Evolutionary conservation across 2,329 filamentous ascomycete genomes (phyloP), one percentile per base, ranked within the genome.

Genomic region (Venturia carpophila): DNA sequence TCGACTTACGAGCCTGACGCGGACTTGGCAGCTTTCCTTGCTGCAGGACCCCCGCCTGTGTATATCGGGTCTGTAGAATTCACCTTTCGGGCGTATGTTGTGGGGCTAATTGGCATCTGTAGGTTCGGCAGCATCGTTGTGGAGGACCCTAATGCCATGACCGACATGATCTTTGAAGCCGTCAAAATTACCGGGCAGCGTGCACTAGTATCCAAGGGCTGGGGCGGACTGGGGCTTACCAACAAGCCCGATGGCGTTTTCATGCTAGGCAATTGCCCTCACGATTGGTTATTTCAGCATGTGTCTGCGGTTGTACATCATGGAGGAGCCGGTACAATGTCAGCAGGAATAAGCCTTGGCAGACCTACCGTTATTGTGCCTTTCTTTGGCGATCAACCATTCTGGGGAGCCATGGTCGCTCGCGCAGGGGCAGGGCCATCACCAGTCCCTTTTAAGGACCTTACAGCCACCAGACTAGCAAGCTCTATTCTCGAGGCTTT

Each of bases 261-360:
- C 72, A 87, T 90, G 73, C 97, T 99, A 74, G 89, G 92, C 72
- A 87, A 90, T 9, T 92, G 91, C 1, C 94, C 94, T 0, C 94
- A 99, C 71, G 94, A 99, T 77, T 99, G 94, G 94, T 81, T 99
- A 1, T 99, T 99, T 76, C 82, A 81, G 47, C 92, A 96, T 73
- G 91, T 99, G 66, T 93, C 97, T 72, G 94, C 93, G 5, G 93
- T 90, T 2, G 91, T 90, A 9, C 94, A 99, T 73, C 94, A 99
- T 72, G 94, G 94, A 58, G 94, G 94, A 5, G 91, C 92, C 5
- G 94, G 94, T 1, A 99, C 94, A 0, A 99, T 94, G 0, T 94
- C 94, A 1, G 93, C 94, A 0, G 96, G 91, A 74, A 80, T 99
- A 60, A 84, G 94, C 63, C 92, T 92, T 0, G 94, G 94, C 1